Evolutionary conservation across 1,284 basidiomycete genomes (phyloP).

Genomic region (Ceratobasidium sp.): DNA sequence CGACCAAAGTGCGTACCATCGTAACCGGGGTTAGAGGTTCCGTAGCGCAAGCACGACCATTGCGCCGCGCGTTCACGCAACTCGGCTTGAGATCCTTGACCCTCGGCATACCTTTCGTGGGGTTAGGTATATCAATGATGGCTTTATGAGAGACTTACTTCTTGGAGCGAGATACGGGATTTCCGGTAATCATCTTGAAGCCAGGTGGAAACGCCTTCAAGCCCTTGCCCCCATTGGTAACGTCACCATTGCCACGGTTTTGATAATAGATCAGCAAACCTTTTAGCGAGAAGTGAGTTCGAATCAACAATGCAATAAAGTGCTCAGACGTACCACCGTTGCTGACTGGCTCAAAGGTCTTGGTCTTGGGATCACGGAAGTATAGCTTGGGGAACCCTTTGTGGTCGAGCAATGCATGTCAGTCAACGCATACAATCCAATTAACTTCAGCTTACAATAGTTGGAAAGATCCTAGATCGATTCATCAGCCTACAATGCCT

Average conservation of each 20-base stretch:
- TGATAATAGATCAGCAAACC: constrained; percentile 47
- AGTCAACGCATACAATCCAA: not conserved
- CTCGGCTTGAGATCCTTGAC: constrained; percentile 50
- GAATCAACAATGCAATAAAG: too few species aligned
- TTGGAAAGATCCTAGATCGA: constrained; percentile 60
- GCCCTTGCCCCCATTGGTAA: constrained; percentile 50
- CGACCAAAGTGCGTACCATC: constrained; percentile 46
- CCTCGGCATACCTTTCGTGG: not conserved
- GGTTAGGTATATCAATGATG: not conserved
- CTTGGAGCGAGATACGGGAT: constrained; percentile 49
- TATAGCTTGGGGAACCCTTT: too few species aligned
- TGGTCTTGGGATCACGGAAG: too few species aligned
- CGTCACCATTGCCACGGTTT: constrained; percentile 23
- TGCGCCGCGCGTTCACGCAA: constrained; percentile 60
- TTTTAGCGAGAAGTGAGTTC: too few species aligned
- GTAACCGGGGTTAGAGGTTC: constrained; percentile 52
- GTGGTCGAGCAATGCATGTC: not conserved
- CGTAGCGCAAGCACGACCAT: constrained; percentile 62
- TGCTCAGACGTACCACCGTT: constrained; percentile 44
- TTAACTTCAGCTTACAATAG: constrained; percentile 50
- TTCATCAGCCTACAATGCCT: constrained; percentile 23
- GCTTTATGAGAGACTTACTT: not conserved
- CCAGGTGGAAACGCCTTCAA: constrained; percentile 56
- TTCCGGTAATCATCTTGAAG: constrained; percentile 63
- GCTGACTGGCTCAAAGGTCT: constrained; percentile 55